phyloP scores from a whole-genome alignment of 164 flowering plant species.

The Vitis rupestris region DNA sequence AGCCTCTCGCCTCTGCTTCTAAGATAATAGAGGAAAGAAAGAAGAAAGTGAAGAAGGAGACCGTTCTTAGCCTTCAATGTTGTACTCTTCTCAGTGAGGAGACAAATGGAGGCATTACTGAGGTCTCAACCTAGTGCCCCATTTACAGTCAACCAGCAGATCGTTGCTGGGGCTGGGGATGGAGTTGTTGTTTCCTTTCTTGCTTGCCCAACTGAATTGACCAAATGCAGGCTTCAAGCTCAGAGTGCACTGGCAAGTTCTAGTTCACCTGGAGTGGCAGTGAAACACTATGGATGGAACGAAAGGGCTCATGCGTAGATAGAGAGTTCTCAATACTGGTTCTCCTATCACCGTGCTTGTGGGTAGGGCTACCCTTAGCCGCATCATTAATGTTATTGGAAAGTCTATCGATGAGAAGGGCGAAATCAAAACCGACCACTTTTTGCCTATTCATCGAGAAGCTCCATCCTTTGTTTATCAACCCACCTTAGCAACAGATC shows the following conservation, averaged over 20 bases:
- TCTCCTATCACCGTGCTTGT: too few species aligned
- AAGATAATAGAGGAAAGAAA: slow-evolving; percentile 26
- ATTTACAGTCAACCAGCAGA: slow-evolving; percentile 71
- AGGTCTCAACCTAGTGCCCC: slow-evolving; percentile 80
- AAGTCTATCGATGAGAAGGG: too few species aligned
- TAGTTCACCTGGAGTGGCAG: slow-evolving; percentile 41
- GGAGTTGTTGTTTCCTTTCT: slow-evolving; percentile 91
- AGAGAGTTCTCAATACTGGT: too few species aligned
- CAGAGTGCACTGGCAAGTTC: slow-evolving; percentile 74
- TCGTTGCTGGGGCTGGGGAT: slow-evolving; percentile 86
- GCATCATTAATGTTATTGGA: too few species aligned
- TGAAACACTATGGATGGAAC: slow-evolving; percentile 67
- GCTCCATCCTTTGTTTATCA: too few species aligned
- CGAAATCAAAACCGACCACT: too few species aligned
- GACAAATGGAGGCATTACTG: slow-evolving; percentile 81
- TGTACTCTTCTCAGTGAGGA: slow-evolving; percentile 84
- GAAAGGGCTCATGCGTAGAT: too few species aligned
- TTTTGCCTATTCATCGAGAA: too few species aligned
- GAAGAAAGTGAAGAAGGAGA: too few species aligned
- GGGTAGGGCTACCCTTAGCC: too few species aligned
- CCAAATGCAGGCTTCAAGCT: slow-evolving; percentile 99
- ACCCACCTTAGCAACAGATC: too few species aligned
- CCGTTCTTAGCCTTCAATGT: slow-evolving; percentile 69
- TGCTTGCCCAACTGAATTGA: slow-evolving; percentile 95
- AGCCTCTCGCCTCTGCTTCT: slow-evolving; percentile 55